phyloP scores from a whole-genome alignment of 192 early-diverging fungal species.

The Podochytrium sp. region DNA sequence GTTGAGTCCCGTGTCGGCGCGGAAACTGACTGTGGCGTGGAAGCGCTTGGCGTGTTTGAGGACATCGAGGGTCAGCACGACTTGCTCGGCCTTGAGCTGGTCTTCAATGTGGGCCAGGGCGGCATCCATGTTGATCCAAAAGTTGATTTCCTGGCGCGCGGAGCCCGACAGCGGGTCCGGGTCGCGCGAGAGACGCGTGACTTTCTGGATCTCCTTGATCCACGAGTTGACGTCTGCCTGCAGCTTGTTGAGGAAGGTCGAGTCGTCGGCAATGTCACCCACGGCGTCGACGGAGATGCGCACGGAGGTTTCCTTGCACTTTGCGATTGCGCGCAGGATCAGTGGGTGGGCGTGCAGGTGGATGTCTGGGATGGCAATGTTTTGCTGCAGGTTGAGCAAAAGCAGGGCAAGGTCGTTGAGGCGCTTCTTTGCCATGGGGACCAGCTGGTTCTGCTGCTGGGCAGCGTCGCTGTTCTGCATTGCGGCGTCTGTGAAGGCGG shows the following conservation, averaged over 20 bases:
- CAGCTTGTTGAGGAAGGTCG: slow-evolving; percentile 88
- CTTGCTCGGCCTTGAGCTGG: slow-evolving; percentile 84
- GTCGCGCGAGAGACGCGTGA: slow-evolving; percentile 93
- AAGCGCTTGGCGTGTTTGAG: slow-evolving; percentile 97
- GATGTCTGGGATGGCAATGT: slow-evolving; percentile 96
- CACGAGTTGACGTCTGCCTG: slow-evolving; percentile 96
- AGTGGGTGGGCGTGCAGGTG: slow-evolving; percentile 84
- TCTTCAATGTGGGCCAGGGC: slow-evolving; percentile 92
- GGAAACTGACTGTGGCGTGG: slow-evolving; percentile 96
- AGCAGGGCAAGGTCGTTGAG: slow-evolving; percentile 97
- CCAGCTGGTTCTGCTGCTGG: slow-evolving; percentile 79
- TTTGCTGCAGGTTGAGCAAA: slow-evolving; percentile 93
- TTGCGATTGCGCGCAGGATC: slow-evolving; percentile 54
- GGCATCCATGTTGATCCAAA: slow-evolving; percentile 97
- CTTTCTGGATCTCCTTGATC: slow-evolving; percentile 99
- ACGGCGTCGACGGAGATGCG: slow-evolving; percentile 79
- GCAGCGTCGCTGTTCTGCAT: slow-evolving; percentile 48
- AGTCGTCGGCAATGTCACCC: slow-evolving; percentile 73
- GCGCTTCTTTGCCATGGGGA: slow-evolving; percentile 98
- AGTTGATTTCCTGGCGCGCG: slow-evolving; percentile 98
- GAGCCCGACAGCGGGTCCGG: slow-evolving; percentile 73
- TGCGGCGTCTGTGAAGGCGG: slow-evolving; percentile 84
- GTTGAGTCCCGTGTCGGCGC: slow-evolving; percentile 96
- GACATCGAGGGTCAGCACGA: slow-evolving; percentile 88
- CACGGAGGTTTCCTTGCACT: slow-evolving; percentile 65